Evolutionary conservation across 805 yeast species (phyloP).

Genomic region (Spathaspora gorwiae): DNA sequence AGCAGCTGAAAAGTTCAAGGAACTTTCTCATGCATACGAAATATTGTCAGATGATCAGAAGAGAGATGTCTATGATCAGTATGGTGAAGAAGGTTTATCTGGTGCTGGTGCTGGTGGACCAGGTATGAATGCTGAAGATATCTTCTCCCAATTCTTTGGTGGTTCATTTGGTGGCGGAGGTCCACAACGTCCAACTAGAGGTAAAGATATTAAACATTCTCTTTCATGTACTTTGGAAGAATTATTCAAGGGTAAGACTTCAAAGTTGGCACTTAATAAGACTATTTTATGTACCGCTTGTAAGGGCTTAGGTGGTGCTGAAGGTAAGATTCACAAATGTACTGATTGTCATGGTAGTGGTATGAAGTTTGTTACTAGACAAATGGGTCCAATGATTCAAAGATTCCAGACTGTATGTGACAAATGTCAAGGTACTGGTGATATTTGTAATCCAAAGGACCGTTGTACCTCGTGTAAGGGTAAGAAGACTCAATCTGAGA

Average conservation of each 20-base stretch:
- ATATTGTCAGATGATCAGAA: slow-evolving; percentile 82
- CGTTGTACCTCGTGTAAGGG: slow-evolving; percentile 86
- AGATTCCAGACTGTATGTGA: slow-evolving; percentile 95
- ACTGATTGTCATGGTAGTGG: slow-evolving; percentile 87
- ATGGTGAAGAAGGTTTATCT: slow-evolving; percentile 87
- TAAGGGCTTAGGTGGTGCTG: slow-evolving; percentile 95
- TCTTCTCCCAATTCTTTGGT: slow-evolving; percentile 78
- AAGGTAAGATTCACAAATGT: slow-evolving; percentile 85
- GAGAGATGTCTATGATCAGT: slow-evolving; percentile 83
- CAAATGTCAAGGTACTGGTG: slow-evolving; percentile 89
- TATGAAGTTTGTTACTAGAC: slow-evolving; percentile 86
- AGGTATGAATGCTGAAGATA: slow-evolving; percentile 64
- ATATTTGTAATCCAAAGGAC: slow-evolving; percentile 79
- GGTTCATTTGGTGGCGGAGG: slow-evolving; percentile 57
- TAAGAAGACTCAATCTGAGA: slow-evolving; percentile 79
- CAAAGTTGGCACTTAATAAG: slow-evolving; percentile 91
- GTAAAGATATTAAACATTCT: slow-evolving; percentile 88
- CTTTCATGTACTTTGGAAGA: slow-evolving; percentile 86
- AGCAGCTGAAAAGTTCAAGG: slow-evolving; percentile 94
- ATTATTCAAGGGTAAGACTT: slow-evolving; percentile 86
- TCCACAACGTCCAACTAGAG: slow-evolving; percentile 80
- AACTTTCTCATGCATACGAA: slow-evolving; percentile 83
- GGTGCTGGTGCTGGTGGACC: slow-evolving; percentile 65
- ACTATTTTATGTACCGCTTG: slow-evolving; percentile 84
- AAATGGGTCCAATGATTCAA: slow-evolving; percentile 99